These are phyloP conservation scores for Trametes coccinea DNA, from an alignment of 768 basidiomycete genomes.

Conservation along the genomic window DNA sequence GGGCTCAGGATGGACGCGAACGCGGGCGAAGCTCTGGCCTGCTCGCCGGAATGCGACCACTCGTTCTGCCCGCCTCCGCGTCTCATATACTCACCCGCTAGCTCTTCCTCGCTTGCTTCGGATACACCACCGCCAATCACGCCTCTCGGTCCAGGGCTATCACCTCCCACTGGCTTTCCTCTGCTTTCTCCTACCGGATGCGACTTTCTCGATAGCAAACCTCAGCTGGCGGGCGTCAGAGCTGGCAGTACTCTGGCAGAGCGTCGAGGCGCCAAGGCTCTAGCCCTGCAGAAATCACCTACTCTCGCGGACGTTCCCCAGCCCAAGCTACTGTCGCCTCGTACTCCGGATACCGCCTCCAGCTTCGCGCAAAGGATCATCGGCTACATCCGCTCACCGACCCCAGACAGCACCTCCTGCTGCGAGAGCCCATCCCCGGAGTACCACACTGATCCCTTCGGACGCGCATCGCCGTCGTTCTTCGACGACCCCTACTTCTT, in stretches of 20 bases:
- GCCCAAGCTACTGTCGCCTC: conserved; percentile 1
- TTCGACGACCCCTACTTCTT: conserved; percentile 11
- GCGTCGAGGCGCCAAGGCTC: conserved; percentile 7
- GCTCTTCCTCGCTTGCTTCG: conserved; percentile 7
- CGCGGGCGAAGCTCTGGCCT: background rate
- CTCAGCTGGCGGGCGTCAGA: background rate
- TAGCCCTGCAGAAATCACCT: background rate
- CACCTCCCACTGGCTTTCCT: background rate
- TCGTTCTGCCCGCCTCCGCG: conserved; percentile 10
- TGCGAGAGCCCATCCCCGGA: background rate
- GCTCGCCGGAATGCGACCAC: conserved; percentile 7
- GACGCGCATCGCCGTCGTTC: conserved; percentile 7
- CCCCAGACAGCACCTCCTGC: background rate
- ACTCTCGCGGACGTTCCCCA: background rate
- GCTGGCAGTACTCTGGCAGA: conserved; percentile 4
- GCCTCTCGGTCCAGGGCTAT: background rate
- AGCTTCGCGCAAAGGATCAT: conserved; percentile 13
- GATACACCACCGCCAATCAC: background rate
- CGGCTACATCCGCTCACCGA: conserved; percentile 15
- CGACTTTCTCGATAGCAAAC: background rate
- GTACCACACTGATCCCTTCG: conserved; percentile 15
- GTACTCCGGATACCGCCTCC: conserved; percentile 1
- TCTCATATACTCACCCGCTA: conserved; percentile 16
- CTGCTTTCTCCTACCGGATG: background rate
- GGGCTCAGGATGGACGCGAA: background rate